Conservation (phyloP, 768 basidiomycete species). For the Boletus speciosus region DNA sequence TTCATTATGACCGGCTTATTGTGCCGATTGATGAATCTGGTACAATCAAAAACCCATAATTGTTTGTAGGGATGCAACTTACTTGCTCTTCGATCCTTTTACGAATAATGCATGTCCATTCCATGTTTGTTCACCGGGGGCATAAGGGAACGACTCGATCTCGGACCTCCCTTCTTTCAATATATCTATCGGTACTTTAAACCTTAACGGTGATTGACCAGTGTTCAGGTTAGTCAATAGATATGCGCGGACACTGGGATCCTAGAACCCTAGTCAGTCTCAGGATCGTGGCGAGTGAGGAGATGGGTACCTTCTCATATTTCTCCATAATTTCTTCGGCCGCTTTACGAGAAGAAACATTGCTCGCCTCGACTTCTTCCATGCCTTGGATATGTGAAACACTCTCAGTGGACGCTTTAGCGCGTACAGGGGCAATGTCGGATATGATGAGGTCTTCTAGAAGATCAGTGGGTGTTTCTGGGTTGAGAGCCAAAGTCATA, state of each 20-base stretch:
- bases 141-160: slow-evolving; percentile 80
- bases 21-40: slow-evolving; percentile 69
- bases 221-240: slow-evolving; percentile 75
- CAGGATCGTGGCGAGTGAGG: too few relatives aligned
- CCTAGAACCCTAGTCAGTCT: slow-evolving; percentile 43
- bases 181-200: slow-evolving; percentile 71
- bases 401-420: slow-evolving; percentile 61
- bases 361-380: slow-evolving; percentile 61
- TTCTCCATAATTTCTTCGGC: slow-evolving; percentile 63
- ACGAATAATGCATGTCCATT: slow-evolving; percentile 65
- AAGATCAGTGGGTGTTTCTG: slow-evolving; percentile 38
- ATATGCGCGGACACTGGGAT: slow-evolving; percentile 72
- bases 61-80: slow-evolving; percentile 20
- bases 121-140: slow-evolving; percentile 50
- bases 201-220: slow-evolving; percentile 44
- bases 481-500: slow-evolving; percentile 60
- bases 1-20: slow-evolving; percentile 58
- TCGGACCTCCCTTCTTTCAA: slow-evolving; percentile 56
- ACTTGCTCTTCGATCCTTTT: slow-evolving; percentile 78
- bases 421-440: slow-evolving; percentile 75
- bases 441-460: slow-evolving; percentile 64
- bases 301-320: slow-evolving; percentile 55
- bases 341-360: slow-evolving; percentile 59
- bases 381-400: slow-evolving; percentile 64
- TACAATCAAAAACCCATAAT: slow-evolving; percentile 1